Percentiles rank a stretch among this genome's conserved stretches.
These are phyloP conservation scores for Geranium brycei DNA, from an alignment of 345 rosid species.

Conservation along the genomic window DNA sequence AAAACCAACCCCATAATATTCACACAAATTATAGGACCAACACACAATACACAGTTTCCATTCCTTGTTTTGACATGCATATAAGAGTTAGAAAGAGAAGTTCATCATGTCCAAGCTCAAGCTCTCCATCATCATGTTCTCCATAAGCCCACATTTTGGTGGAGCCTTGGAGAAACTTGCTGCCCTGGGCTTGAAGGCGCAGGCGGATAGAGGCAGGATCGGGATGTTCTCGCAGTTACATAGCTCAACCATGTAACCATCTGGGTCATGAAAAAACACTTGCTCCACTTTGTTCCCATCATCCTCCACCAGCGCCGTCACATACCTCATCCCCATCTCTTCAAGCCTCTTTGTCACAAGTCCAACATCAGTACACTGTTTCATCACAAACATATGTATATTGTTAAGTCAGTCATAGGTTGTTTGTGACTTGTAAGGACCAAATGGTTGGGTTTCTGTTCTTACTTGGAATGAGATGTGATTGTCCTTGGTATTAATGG, in stretches of 20 bases:
- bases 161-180: constrained; percentile 24
- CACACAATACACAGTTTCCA: background rate
- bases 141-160: constrained; percentile 32
- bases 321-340: constrained; percentile 36
- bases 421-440: too few relatives aligned
- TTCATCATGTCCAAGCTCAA: constrained; percentile 50
- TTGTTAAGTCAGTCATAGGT: too few relatives aligned
- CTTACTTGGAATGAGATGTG: constrained; percentile 13
- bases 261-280: constrained; percentile 53
- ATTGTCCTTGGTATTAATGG: constrained; percentile 48
- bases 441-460: too few relatives aligned
- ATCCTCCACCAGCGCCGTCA: constrained; percentile 36
- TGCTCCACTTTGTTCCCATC: constrained; percentile 39
- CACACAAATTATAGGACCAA: background rate
- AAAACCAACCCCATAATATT: background rate
- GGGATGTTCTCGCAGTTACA: constrained; percentile 50
- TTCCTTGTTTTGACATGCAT: too few relatives aligned
- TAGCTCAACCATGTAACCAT: constrained; percentile 51
- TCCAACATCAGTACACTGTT: constrained; percentile 37
- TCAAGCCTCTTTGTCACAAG: constrained; percentile 35
- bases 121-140: constrained; percentile 41
- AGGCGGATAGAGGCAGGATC: constrained; percentile 29
- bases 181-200: constrained; percentile 18
- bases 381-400: too few relatives aligned
- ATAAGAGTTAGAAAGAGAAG: constrained; percentile 26